phyloP scores from a whole-genome alignment of 139 green algal genomes.

The Micromonas commoda region DNA sequence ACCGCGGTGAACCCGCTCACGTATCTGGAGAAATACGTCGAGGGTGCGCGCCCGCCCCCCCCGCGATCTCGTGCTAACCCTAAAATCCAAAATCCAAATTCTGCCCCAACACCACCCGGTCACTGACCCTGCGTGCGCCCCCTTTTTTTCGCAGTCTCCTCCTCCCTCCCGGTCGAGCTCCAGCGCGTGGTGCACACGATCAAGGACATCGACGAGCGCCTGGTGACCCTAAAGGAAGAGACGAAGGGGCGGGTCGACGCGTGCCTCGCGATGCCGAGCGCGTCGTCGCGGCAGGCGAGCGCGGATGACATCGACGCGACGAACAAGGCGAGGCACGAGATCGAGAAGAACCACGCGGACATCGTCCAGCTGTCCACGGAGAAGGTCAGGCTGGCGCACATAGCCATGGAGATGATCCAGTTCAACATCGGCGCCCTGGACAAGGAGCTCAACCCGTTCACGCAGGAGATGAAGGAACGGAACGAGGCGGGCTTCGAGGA shows the following conservation, averaged over 20 bases:
- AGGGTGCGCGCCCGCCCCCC: not conserved
- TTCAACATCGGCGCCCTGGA: constrained; percentile 1
- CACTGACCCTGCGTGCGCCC: not conserved
- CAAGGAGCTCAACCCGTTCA: not conserved
- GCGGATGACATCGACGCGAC: not conserved
- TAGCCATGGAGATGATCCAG: constrained; percentile 19
- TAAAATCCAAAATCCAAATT: not conserved
- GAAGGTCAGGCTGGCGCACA: constrained; percentile 7
- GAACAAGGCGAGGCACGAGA: not conserved
- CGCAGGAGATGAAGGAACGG: constrained; percentile 1
- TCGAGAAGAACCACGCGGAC: not conserved
- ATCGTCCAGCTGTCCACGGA: constrained; percentile 16
- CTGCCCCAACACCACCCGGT: not conserved
- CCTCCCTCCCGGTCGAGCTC: constrained; percentile 10
- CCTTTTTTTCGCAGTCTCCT: not conserved
- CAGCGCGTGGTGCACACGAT: constrained; percentile 19
- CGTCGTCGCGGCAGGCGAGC: not conserved
- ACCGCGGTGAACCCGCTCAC: not conserved
- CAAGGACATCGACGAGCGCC: not conserved
- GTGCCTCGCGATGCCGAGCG: not conserved
- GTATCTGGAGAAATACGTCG: constrained; percentile 19
- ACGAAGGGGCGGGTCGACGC: not conserved
- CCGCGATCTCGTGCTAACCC: not conserved
- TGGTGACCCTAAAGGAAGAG: not conserved
- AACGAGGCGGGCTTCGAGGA: not conserved